Conservation (phyloP, 2,329 filamentous ascomycete species). For the Trichophyton rubrum region DNA sequence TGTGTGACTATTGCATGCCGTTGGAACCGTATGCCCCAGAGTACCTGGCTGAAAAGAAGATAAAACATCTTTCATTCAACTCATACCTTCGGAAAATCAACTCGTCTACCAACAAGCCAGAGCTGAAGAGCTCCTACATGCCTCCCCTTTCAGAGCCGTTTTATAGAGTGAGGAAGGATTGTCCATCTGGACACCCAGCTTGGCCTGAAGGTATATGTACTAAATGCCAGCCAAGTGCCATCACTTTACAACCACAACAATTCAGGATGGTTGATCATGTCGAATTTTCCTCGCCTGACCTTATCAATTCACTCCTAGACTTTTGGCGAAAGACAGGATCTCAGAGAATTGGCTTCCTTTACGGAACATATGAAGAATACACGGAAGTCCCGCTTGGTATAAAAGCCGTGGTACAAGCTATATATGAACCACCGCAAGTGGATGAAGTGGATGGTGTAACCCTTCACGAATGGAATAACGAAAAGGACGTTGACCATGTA, state of each 20-base stretch:
- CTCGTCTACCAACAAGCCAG: slow-evolving; percentile 88
- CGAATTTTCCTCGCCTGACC: slow-evolving; percentile 72
- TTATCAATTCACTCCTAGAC: slow-evolving; percentile 82
- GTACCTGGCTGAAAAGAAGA: slow-evolving; percentile 89
- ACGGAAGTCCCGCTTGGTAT: slow-evolving; percentile 82
- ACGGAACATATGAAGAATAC: slow-evolving; percentile 84
- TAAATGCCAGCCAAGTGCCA: slow-evolving; percentile 95
- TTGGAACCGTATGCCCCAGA: slow-evolving; percentile 83
- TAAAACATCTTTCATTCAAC: slow-evolving; percentile 97
- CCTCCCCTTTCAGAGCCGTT: slow-evolving; percentile 87
- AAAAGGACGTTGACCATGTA: slow-evolving; percentile 66
- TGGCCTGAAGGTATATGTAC: slow-evolving; percentile 97
- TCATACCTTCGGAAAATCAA: slow-evolving; percentile 91
- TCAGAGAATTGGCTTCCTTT: slow-evolving; percentile 84
- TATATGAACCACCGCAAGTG: slow-evolving; percentile 89
- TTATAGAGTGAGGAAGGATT: slow-evolving; percentile 77
- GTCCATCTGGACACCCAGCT: slow-evolving; percentile 79
- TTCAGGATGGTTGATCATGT: slow-evolving; percentile 98
- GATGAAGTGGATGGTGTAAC: slow-evolving; percentile 83
- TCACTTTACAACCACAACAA: slow-evolving; percentile 81
- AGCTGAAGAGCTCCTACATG: slow-evolving; percentile 88
- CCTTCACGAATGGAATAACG: slow-evolving; percentile 70
- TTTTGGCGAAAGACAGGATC: slow-evolving; percentile 78
- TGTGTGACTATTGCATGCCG: slow-evolving; percentile 99
- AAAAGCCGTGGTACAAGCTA: slow-evolving; percentile 91